These are phyloP conservation scores for button mushroom (Agaricus bisporus) DNA, from an alignment of 768 basidiomycete genomes.

Conservation along the genomic window DNA sequence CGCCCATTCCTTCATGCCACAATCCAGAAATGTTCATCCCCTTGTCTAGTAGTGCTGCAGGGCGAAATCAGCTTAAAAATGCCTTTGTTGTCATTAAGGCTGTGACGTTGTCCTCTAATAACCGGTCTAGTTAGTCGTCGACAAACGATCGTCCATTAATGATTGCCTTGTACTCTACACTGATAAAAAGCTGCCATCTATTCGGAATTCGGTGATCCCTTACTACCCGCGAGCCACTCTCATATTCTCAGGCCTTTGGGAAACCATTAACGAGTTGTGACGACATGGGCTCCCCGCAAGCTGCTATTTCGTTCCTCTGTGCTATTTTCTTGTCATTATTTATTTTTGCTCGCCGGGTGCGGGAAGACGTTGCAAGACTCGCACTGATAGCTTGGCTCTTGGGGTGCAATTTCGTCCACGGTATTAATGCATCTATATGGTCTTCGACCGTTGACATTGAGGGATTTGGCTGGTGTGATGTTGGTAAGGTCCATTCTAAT, in stretches of 20 bases:
- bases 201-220: not conserved
- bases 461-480: constrained; percentile 70
- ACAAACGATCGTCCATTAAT: not conserved
- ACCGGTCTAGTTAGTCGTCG: not conserved
- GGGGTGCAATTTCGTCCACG: constrained; percentile 40
- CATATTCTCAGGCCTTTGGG: not conserved
- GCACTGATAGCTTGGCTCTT: constrained; percentile 49
- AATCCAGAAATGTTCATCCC: constrained; percentile 5
- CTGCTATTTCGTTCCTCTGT: constrained; percentile 39
- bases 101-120: not conserved
- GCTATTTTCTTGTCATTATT: constrained; percentile 33
- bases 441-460: constrained; percentile 37
- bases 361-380: constrained; percentile 38
- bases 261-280: not conserved
- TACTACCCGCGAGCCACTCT: not conserved
- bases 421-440: constrained; percentile 61
- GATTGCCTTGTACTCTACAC: constrained; percentile 3
- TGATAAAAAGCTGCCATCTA: not conserved
- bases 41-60: not conserved
- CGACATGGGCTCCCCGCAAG: constrained; percentile 29
- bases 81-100: constrained; percentile 8
- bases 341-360: constrained; percentile 37
- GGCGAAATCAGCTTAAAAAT: not conserved
- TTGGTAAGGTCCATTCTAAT: constrained; percentile 33
- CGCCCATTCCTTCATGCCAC: not conserved